phyloP scores from a whole-genome alignment of 2,329 filamentous ascomycete genomes.

The Colletotrichum viniferum region DNA sequence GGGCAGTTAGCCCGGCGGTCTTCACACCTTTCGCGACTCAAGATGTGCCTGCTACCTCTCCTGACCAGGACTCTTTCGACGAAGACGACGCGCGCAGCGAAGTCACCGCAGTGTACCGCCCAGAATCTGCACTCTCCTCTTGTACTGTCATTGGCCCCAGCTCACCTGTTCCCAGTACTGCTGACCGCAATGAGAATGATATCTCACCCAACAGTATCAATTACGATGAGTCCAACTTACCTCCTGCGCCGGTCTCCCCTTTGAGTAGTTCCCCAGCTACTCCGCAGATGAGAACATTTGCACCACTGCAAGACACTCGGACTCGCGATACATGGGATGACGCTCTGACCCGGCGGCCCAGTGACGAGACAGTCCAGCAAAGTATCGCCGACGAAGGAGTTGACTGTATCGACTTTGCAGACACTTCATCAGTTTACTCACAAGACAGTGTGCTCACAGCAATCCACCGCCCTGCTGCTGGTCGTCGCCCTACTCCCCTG shows the following conservation, averaged over 20 bases:
- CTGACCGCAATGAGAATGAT: background rate
- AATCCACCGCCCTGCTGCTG: background rate
- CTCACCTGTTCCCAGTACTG: background rate
- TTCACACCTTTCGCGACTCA: background rate
- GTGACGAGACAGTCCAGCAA: background rate
- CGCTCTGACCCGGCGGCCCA: background rate
- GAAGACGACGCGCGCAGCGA: background rate
- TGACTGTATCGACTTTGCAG: constrained; percentile 6
- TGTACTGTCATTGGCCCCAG: background rate
- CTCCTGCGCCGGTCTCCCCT: background rate
- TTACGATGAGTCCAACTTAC: background rate
- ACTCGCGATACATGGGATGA: constrained; percentile 7
- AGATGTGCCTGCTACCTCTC: background rate
- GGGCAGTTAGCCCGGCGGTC: background rate
- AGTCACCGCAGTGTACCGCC: background rate
- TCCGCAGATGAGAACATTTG: background rate
- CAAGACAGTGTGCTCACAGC: constrained; percentile 23
- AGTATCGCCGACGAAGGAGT: background rate
- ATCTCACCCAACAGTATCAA: background rate
- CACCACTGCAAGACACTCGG: background rate
- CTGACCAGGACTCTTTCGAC: background rate
- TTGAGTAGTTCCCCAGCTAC: background rate
- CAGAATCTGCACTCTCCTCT: background rate
- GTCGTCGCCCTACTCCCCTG: background rate
- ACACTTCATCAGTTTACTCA: constrained; percentile 27